phyloP scores from a whole-genome alignment of 2,329 filamentous ascomycete species.

The Verticillium klebahnii region DNA sequence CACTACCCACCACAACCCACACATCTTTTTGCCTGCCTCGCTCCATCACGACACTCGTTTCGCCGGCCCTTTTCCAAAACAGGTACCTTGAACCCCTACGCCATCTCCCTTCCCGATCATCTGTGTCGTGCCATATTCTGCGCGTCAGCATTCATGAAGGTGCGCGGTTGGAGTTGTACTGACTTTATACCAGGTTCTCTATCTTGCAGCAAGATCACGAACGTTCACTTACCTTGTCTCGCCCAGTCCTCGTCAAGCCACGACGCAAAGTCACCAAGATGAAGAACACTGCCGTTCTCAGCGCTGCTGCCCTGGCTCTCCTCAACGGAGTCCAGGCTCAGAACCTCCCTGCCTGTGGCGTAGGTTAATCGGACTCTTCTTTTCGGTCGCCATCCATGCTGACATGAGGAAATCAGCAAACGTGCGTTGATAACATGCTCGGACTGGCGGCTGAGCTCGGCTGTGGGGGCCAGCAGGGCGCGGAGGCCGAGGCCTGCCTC shows the following conservation, averaged over 20 bases:
- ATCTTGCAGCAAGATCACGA: neutral
- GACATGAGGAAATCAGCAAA: conserved; percentile 30
- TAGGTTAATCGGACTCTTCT: conserved; percentile 29
- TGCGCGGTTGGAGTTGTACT: neutral
- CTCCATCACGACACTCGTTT: neutral
- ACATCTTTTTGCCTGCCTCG: neutral
- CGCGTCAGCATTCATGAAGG: neutral
- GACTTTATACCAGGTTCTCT: neutral
- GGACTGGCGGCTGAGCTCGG: conserved; percentile 34
- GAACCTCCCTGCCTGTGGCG: conserved; percentile 45
- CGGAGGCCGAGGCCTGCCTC: conserved; percentile 37
- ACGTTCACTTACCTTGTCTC: conserved; percentile 6
- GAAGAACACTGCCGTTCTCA: conserved; percentile 38
- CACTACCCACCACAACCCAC: neutral
- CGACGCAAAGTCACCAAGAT: conserved; percentile 34
- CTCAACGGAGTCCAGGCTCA: conserved; percentile 32
- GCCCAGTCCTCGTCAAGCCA: conserved; percentile 24
- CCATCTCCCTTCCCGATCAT: neutral
- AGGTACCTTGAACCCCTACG: neutral
- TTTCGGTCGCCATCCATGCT: conserved; percentile 4
- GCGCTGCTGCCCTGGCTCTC: conserved; percentile 36
- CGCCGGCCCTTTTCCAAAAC: neutral
- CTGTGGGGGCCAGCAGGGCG: conserved; percentile 26
- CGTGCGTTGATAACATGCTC: conserved; percentile 48
- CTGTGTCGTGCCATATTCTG: neutral